Conservation (phyloP, 2,329 filamentous ascomycete genomes). For the Exophiala oligosperma region DNA sequence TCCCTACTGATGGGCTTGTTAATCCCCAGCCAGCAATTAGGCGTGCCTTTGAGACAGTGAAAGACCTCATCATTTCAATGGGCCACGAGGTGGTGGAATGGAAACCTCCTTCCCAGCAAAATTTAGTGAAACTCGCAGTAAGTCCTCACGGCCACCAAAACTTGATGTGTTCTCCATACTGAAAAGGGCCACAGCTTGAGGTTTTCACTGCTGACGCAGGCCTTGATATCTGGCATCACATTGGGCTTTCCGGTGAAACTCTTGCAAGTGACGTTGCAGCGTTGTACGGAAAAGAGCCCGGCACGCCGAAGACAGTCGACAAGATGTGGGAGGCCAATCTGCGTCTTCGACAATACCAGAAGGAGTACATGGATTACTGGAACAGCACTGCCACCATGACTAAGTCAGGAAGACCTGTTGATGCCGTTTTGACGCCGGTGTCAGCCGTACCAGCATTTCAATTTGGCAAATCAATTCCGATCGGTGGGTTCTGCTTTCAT, state of each 20-base stretch:
- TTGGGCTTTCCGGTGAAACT: slow-evolving; percentile 50
- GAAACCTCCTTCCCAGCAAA: slow-evolving; percentile 1
- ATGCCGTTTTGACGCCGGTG: slow-evolving; percentile 60
- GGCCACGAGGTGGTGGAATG: slow-evolving; percentile 26
- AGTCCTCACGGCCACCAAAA: neutral
- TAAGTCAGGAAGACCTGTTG: neutral
- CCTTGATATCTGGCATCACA: slow-evolving; percentile 49
- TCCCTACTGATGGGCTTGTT: slow-evolving; percentile 47
- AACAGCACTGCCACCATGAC: slow-evolving; percentile 46
- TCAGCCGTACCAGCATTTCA: slow-evolving; percentile 61
- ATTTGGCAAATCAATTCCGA: neutral
- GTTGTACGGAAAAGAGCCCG: neutral
- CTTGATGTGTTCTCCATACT: no score
- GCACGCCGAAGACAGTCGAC: slow-evolving; percentile 1
- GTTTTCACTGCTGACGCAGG: slow-evolving; percentile 48
- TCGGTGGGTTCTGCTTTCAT: slow-evolving; percentile 14
- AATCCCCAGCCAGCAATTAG: slow-evolving; percentile 57
- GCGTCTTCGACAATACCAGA: slow-evolving; percentile 4
- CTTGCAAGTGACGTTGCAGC: neutral
- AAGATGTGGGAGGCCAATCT: slow-evolving; percentile 8
- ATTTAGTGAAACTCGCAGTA: neutral
- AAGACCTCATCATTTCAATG: slow-evolving; percentile 43
- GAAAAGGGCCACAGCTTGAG: neutral
- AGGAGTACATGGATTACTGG: slow-evolving; percentile 27
- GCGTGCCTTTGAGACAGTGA: slow-evolving; percentile 34